phyloP scores from a whole-genome alignment of 75 land plant genomes.

The Pinus tabuliformis region DNA sequence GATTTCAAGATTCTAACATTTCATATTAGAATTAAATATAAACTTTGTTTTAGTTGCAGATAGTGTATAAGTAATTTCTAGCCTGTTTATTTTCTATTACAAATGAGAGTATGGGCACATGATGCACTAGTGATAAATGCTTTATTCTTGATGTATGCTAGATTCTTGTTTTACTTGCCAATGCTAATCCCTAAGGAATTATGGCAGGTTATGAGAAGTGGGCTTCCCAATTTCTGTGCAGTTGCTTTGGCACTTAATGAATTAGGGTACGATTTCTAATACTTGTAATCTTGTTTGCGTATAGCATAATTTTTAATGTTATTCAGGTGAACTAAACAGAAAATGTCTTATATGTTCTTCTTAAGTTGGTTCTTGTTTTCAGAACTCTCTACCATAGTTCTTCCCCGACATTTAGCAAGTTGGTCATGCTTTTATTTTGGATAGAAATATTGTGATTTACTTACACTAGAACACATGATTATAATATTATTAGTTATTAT shows the following conservation, averaged over 20 bases:
- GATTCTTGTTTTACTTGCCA: background rate
- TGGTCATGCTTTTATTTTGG: background rate
- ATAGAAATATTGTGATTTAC: background rate
- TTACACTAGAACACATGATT: background rate
- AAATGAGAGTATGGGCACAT: no score
- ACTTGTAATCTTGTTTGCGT: background rate
- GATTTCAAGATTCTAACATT: no score
- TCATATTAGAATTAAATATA: no score
- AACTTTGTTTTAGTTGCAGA: no score
- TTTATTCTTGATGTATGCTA: background rate
- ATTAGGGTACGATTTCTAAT: conserved; percentile 62
- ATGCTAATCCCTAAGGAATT: background rate
- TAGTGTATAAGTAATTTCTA: no score
- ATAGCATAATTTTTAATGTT: background rate
- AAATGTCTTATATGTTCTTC: background rate
- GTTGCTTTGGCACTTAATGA: conserved; percentile 92
- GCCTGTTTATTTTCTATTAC: no score
- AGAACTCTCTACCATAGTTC: background rate
- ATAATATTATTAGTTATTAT: no score
- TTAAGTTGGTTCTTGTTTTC: background rate
- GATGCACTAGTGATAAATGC: no score
- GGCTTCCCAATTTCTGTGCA: conserved; percentile 98
- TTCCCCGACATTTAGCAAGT: background rate
- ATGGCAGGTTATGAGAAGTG: conserved; percentile 89
- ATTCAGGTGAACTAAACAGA: background rate